Conservation (phyloP, 2,329 filamentous ascomycete genomes). For the Daldinia sp. region DNA sequence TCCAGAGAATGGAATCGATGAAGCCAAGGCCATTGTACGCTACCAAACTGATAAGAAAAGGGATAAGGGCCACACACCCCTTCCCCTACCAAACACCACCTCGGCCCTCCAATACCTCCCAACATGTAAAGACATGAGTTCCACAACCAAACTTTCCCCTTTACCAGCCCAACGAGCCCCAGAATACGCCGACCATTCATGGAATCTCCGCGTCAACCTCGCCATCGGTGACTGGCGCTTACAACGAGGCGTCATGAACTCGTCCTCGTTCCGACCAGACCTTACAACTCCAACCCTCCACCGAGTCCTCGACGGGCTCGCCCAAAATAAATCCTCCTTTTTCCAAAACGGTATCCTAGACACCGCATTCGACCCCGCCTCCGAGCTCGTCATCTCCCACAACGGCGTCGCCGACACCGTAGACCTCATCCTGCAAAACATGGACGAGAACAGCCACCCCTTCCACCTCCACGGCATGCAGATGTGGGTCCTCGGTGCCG, state of each 20-base stretch:
- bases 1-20: conserved; percentile 52
- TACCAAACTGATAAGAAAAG: conserved; percentile 47
- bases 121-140: conserved; percentile 61
- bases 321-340: conserved; percentile 55
- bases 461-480: conserved; percentile 73
- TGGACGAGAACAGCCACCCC: conserved; percentile 68
- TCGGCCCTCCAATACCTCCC: conserved; percentile 49
- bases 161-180: conserved; percentile 54
- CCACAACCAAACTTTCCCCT: conserved; percentile 54
- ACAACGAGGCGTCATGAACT: conserved; percentile 66
- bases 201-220: conserved; percentile 65
- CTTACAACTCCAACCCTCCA: conserved; percentile 58
- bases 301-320: conserved; percentile 57
- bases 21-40: conserved; percentile 58
- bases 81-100: conserved; percentile 49
- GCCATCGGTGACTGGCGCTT: conserved; percentile 67
- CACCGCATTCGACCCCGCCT: conserved; percentile 52
- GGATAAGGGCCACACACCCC: conserved; percentile 21
- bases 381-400: conserved; percentile 65
- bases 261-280: conserved; percentile 61
- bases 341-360: conserved; percentile 61
- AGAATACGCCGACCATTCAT: conserved; percentile 57
- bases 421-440: conserved; percentile 69
- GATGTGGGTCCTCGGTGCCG: conserved; percentile 64
- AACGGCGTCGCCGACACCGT: conserved; percentile 56